Evolutionary conservation across 176 grass and related monocot species (phyloP).

Genomic region (Oryza punctata): DNA sequence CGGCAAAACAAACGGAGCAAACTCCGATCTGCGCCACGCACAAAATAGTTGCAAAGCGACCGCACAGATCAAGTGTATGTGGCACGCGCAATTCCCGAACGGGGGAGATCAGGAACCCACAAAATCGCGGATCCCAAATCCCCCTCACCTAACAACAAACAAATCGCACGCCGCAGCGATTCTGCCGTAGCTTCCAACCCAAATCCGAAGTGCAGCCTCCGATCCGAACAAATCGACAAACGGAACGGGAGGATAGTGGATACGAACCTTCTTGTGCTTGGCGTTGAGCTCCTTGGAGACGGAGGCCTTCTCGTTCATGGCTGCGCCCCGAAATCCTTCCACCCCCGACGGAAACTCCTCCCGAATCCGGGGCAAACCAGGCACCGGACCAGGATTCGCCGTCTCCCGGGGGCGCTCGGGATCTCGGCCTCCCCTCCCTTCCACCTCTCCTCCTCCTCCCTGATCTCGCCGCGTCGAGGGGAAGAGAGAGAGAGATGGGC

Average conservation of each 20-base stretch:
- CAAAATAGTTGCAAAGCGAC: not conserved
- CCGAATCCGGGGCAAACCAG: not conserved
- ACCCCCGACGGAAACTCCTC: not conserved
- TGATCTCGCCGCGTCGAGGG: slow-evolving; percentile 40
- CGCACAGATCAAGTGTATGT: no score
- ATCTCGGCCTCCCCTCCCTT: not conserved
- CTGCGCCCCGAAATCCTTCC: slow-evolving; percentile 35
- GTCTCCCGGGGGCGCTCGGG: not conserved
- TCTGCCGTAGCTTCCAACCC: not conserved
- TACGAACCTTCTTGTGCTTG: slow-evolving; percentile 84
- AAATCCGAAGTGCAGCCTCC: not conserved
- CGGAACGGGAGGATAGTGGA: not conserved
- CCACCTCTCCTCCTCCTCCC: slow-evolving; percentile 28
- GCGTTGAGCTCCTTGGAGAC: slow-evolving; percentile 97
- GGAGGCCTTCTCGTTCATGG: slow-evolving; percentile 94
- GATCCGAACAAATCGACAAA: slow-evolving; percentile 23
- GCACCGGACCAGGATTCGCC: not conserved
- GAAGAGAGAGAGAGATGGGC: slow-evolving; percentile 26
- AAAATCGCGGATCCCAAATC: slow-evolving; percentile 39
- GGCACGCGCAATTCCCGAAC: not conserved
- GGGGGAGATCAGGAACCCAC: slow-evolving; percentile 1
- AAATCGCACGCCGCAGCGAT: not conserved
- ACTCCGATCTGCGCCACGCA: slow-evolving; percentile 38
- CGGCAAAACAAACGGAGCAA: not conserved
- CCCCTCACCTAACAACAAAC: not conserved